phyloP scores from a whole-genome alignment of 2,329 filamentous ascomycete genomes.

The Sporothrix schenckii region DNA sequence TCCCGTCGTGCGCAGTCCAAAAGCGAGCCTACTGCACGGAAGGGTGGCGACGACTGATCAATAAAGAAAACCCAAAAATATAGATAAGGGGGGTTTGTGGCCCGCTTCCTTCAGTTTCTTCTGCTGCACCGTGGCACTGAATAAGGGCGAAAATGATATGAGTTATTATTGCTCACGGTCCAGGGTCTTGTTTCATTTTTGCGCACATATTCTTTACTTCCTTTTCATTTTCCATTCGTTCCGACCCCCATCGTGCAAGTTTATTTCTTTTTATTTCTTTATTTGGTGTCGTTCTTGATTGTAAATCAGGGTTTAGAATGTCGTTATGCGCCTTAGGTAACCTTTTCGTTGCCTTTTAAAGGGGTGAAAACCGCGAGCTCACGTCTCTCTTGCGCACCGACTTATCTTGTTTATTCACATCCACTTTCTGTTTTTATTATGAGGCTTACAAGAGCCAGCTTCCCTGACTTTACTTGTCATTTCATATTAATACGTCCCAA shows the following conservation, averaged over 20 bases:
- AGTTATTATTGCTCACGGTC: neutral
- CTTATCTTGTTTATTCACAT: neutral
- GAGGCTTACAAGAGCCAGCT: neutral
- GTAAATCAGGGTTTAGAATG: conserved; percentile 2
- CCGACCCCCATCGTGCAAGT: too few species aligned
- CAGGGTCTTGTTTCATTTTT: neutral
- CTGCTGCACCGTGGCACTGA: too few species aligned
- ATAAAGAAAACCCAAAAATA: neutral
- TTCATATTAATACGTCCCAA: neutral
- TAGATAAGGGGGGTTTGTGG: neutral
- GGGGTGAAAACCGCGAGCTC: conserved; percentile 9
- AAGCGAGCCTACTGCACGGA: conserved; percentile 45
- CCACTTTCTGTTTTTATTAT: neutral
- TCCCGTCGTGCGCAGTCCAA: conserved; percentile 53
- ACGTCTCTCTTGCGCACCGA: neutral
- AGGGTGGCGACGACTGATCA: neutral
- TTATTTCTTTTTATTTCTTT: neutral
- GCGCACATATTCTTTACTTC: neutral
- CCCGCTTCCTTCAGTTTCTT: neutral
- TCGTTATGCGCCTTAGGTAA: neutral
- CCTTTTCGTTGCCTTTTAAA: neutral
- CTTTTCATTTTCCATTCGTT: neutral
- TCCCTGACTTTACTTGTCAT: neutral
- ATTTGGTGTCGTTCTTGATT: neutral
- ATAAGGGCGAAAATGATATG: neutral